A percentile compares a stretch with the other conserved stretches of the same genome.
These are phyloP conservation scores for Crucibulum laeve DNA, from an alignment of 768 basidiomycete genomes.

Conservation along the genomic window DNA sequence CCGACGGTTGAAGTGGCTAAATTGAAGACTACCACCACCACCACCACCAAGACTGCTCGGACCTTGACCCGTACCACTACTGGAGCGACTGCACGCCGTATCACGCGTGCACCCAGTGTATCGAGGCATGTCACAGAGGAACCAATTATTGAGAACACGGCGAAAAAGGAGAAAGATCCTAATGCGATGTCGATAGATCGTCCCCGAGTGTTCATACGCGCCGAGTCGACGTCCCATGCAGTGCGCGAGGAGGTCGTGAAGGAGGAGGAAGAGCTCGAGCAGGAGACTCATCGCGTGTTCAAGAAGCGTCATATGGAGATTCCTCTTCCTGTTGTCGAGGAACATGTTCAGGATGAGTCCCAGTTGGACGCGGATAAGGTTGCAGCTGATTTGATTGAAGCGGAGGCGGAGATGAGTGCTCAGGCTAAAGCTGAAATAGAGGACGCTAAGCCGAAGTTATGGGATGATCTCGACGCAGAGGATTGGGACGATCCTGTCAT, in stretches of 20 bases:
- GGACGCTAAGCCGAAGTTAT: slow-evolving; percentile 43
- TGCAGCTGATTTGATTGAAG: slow-evolving; percentile 31
- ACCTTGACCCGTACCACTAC: slow-evolving; percentile 23
- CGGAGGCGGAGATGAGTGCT: too few relatives aligned
- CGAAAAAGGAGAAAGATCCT: not conserved
- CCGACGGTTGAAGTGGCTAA: slow-evolving; percentile 19
- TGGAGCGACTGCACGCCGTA: slow-evolving; percentile 5
- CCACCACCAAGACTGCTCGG: slow-evolving; percentile 34
- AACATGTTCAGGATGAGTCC: slow-evolving; percentile 28
- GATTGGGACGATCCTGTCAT: slow-evolving; percentile 87
- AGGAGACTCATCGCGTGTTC: slow-evolving; percentile 44
- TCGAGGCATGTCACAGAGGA: too few relatives aligned
- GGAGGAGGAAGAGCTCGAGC: slow-evolving; percentile 36
- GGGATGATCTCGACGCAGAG: slow-evolving; percentile 86
- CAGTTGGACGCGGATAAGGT: slow-evolving; percentile 30
- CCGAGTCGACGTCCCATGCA: not conserved
- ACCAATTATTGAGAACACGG: too few relatives aligned
- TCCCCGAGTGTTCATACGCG: not conserved
- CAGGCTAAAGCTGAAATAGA: slow-evolving; percentile 25
- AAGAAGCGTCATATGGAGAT: slow-evolving; percentile 63
- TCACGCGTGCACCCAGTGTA: too few relatives aligned
- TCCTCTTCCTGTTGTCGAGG: slow-evolving; percentile 5
- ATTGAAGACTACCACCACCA: slow-evolving; percentile 11
- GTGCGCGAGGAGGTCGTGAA: slow-evolving; percentile 11
- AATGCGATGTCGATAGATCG: slow-evolving; percentile 15